phyloP scores from a whole-genome alignment of 495 filamentous ascomycete genomes.

The Ramalina intermedia region DNA sequence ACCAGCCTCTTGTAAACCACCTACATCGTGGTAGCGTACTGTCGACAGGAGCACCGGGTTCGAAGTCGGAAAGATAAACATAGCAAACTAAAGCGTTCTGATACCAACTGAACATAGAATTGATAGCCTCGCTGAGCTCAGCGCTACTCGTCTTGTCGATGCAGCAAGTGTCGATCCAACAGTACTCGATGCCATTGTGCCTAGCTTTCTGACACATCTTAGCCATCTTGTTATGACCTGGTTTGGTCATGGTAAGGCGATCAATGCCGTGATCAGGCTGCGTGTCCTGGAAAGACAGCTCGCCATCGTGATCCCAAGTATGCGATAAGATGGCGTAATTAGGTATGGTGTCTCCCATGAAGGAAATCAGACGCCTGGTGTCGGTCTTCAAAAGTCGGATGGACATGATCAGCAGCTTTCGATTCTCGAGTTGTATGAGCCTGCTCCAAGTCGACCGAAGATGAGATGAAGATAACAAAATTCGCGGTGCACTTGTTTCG shows the following conservation, averaged over 20 bases:
- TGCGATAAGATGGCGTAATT: constrained; percentile 26
- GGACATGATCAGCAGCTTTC: no score
- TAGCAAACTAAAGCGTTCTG: constrained; percentile 2
- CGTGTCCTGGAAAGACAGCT: constrained; percentile 15
- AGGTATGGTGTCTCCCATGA: constrained; percentile 11
- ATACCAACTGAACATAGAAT: constrained; percentile 27
- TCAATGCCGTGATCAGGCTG: no score
- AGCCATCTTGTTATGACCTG: neutral
- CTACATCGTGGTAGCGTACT: no score
- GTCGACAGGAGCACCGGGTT: no score
- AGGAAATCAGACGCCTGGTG: neutral
- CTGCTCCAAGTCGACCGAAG: no score
- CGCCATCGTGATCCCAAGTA: constrained; percentile 20
- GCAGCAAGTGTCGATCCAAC: constrained; percentile 30
- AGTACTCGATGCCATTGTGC: constrained; percentile 12
- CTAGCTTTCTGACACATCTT: constrained; percentile 1
- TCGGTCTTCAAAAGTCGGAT: no score
- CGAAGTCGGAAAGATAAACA: constrained; percentile 21
- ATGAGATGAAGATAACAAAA: no score
- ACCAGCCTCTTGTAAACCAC: no score
- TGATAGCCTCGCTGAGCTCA: constrained; percentile 28
- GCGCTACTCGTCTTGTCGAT: no score
- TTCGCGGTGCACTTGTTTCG: no score
- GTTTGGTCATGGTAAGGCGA: no score
- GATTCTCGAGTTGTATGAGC: no score